A percentile compares a stretch with the other conserved stretches of the same genome.
Evolutionary conservation across 371 early-diverging fungal species (phyloP).

Genomic region (Haplosporangium sp.): DNA sequence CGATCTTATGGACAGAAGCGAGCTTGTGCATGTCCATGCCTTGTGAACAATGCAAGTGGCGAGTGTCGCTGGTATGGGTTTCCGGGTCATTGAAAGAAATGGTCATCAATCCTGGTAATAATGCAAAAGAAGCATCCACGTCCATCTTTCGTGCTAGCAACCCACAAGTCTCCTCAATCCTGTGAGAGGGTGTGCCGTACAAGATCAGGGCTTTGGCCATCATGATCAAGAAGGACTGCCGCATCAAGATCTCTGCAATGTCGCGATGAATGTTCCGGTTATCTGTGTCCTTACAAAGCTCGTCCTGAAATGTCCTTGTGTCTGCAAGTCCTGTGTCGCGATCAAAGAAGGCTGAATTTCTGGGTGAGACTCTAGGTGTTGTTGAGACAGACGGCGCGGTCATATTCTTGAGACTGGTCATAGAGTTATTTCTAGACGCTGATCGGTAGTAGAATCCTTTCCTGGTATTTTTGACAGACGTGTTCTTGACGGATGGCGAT

Average conservation of each 20-base stretch:
- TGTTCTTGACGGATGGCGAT: conserved; percentile 2
- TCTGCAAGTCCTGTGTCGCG: not conserved
- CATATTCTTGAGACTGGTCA: conserved; percentile 15
- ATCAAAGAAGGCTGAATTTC: conserved; percentile 25
- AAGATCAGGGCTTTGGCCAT: conserved; percentile 65
- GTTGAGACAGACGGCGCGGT: conserved; percentile 19
- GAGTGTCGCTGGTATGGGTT: conserved; percentile 83
- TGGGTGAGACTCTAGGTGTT: conserved; percentile 35
- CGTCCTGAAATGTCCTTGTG: not conserved
- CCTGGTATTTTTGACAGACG: conserved; percentile 14
- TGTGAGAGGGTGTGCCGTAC: conserved; percentile 71
- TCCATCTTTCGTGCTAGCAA: conserved; percentile 65
- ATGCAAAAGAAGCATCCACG: conserved; percentile 76
- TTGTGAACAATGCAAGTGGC: conserved; percentile 69
- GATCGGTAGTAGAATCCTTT: conserved; percentile 41
- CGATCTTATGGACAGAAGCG: conserved; percentile 66
- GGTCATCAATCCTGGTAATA: conserved; percentile 78
- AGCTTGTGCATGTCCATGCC: conserved; percentile 79
- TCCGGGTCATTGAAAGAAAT: conserved; percentile 78
- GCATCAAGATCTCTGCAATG: conserved; percentile 68
- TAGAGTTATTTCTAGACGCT: conserved; percentile 32
- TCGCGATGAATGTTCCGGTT: conserved; percentile 41
- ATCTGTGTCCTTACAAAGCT: conserved; percentile 2
- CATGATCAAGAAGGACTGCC: conserved; percentile 70
- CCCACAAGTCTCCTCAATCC: conserved; percentile 66